phyloP scores from a whole-genome alignment of 2,329 filamentous ascomycete species.

The Monosporascus sp. region DNA sequence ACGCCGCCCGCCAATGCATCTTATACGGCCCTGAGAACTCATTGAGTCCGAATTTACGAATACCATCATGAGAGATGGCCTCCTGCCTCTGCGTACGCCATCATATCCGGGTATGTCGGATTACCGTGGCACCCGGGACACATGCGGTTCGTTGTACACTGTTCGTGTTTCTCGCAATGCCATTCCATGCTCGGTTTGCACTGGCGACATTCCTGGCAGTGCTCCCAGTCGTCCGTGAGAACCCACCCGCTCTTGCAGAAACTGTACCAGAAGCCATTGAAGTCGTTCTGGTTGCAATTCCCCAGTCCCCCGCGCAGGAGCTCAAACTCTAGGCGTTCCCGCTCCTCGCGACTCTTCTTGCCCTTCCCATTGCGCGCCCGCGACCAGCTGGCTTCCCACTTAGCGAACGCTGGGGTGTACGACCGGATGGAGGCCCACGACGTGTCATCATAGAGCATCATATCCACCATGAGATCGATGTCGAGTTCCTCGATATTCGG shows the following conservation, averaged over 20 bases:
- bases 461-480: slow-evolving; percentile 29
- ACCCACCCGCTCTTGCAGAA: slow-evolving; percentile 29
- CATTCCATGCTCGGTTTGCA: slow-evolving; percentile 26
- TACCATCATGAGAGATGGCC: no score
- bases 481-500: slow-evolving; percentile 29
- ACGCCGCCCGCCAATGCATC: not conserved
- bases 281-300: slow-evolving; percentile 24
- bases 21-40: not conserved
- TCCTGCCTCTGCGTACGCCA: slow-evolving; percentile 1
- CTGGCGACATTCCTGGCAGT: slow-evolving; percentile 26
- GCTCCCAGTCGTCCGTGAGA: slow-evolving; percentile 20
- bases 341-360: slow-evolving; percentile 26
- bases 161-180: slow-evolving; percentile 28
- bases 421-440: slow-evolving; percentile 25
- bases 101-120: slow-evolving; percentile 17
- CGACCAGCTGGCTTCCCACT: slow-evolving; percentile 28
- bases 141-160: slow-evolving; percentile 24
- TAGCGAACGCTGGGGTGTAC: slow-evolving; percentile 22
- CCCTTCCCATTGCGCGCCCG: slow-evolving; percentile 22
- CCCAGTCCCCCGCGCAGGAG: slow-evolving; percentile 27
- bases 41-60: not conserved
- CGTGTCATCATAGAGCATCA: slow-evolving; percentile 27
- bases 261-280: slow-evolving; percentile 28
- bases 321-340: slow-evolving; percentile 29
- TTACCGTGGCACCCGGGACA: slow-evolving; percentile 22